Conservation (phyloP, 306 rosid genomes). For the Cicer bijugum region DNA sequence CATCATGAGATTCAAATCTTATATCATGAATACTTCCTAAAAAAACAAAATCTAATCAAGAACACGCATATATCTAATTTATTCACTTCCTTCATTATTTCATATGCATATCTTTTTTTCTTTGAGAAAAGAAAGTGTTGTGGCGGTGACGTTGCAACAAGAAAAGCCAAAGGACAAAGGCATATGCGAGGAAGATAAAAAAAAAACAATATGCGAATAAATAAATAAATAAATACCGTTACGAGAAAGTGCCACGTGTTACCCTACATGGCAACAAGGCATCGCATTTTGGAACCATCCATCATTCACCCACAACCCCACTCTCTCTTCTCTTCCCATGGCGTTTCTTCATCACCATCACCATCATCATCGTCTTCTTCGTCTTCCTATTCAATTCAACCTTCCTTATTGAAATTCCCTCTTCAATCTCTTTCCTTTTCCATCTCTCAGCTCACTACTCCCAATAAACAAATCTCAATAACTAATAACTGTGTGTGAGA, state of each 20-base stretch:
- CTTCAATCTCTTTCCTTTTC: conserved; percentile 16
- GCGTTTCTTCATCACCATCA: conserved; percentile 55
- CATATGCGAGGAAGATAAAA: conserved; percentile 72
- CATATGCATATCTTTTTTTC: too few species aligned
- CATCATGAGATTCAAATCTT: too few species aligned
- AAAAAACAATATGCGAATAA: conserved; percentile 62
- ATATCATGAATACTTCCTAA: too few species aligned
- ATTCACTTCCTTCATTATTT: neutral
- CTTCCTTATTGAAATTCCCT: conserved; percentile 2
- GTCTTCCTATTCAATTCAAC: conserved; percentile 25
- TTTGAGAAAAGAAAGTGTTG: neutral
- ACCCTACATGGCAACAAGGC: conserved; percentile 75
- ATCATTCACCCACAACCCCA: conserved; percentile 35
- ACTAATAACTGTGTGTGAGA: neutral
- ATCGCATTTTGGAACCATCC: conserved; percentile 63
- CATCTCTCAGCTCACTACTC: conserved; percentile 10
- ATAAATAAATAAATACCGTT: conserved; percentile 38
- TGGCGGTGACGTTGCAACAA: neutral
- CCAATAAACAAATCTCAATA: neutral
- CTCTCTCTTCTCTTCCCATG: conserved; percentile 38
- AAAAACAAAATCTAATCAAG: too few species aligned
- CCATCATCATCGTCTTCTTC: conserved; percentile 42
- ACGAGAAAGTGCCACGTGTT: conserved; percentile 78
- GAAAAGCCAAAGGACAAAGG: conserved; percentile 48
- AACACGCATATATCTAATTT: too few species aligned